Evolutionary conservation across 345 rosid species (phyloP).

Genomic region (Sisymbrium altissimum): DNA sequence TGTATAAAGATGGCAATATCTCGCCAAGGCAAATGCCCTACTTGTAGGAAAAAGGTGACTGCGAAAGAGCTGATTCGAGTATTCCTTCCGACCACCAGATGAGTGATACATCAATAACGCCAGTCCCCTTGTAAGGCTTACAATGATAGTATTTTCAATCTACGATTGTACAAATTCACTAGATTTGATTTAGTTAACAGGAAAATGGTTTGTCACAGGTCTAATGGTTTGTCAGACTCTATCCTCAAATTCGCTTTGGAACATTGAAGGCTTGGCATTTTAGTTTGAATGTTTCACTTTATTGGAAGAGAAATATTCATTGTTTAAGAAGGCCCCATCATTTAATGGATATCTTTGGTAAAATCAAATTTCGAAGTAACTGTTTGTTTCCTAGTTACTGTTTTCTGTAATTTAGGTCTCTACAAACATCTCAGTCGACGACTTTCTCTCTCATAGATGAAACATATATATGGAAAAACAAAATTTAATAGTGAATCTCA

Average conservation of each 20-base stretch:
- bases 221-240: slow-evolving; percentile 7
- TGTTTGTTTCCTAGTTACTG: slow-evolving; percentile 17
- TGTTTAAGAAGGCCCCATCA: slow-evolving; percentile 11
- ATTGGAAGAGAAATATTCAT: slow-evolving; percentile 19
- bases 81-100: slow-evolving; percentile 80
- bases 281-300: slow-evolving; percentile 10
- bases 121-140: slow-evolving; percentile 30
- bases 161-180: background rate
- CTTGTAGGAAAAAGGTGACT: slow-evolving; percentile 80
- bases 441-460: slow-evolving; percentile 17
- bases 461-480: background rate
- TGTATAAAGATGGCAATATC: slow-evolving; percentile 77
- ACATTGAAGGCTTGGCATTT: slow-evolving; percentile 21
- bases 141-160: background rate
- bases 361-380: background rate
- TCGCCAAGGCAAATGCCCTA: slow-evolving; percentile 72
- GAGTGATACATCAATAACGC: slow-evolving; percentile 22
- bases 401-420: slow-evolving; percentile 28
- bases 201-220: slow-evolving; percentile 11
- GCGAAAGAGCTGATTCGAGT: slow-evolving; percentile 77
- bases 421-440: slow-evolving; percentile 9
- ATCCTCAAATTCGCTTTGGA: background rate
- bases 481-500: background rate
- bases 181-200: background rate
- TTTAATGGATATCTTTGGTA: slow-evolving; percentile 22